Base-by-base conservation (phyloP, 2,329 filamentous ascomycete genomes). In the Diaporthe eres region DNA sequence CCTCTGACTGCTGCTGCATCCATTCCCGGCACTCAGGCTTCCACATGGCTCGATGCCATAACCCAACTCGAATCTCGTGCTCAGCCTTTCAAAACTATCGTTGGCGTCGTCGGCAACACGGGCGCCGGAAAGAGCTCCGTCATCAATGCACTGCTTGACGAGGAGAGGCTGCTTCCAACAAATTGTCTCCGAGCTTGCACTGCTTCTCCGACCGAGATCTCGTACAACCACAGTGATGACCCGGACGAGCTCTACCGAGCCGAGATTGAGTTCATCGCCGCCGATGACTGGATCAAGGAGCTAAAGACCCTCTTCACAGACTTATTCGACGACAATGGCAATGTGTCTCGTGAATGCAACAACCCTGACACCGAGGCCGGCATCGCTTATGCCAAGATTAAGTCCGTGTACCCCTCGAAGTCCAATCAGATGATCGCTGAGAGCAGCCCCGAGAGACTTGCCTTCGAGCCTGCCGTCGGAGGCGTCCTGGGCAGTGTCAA, bases 91-190 rank as follows among this genome's bases (percentile, higher is more conserved):
- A 60, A 60, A 37, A n/a, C 57, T 17, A 60, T 60, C 19, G 57
- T 60, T 34, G 57, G 57, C 31, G 57, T 60, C 31, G 57, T 60
- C 19, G 57, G 57, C 57, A 60, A 60, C 19, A 60, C 57, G 12
- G 57, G 57, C 31, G 31, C 57, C 19, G 57, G 57, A 0, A 60
- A 60, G 57, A 60, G 57, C 31, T 60, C 57, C 57, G 57, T 60
- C 57, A 60, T 60, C 31, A 60, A 60, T 60, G 57, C 57, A 7
- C 31, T 60, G 31, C 57, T 60, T 39, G 57, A 60, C 31, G 57
- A 60, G 57, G 57, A 60, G 31, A 60, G 57, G 34, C 57, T 60
- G 34, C 57, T 60, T 6, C 57, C 57, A 10, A 60, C 57, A 22
- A 60, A 60, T 10, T 60, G 57, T 60, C 57, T 60, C 19, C 34